Percentiles rank a stretch among this genome's conserved stretches.
phyloP scores from a whole-genome alignment of 192 early-diverging fungal species.

The Podila epigama region DNA sequence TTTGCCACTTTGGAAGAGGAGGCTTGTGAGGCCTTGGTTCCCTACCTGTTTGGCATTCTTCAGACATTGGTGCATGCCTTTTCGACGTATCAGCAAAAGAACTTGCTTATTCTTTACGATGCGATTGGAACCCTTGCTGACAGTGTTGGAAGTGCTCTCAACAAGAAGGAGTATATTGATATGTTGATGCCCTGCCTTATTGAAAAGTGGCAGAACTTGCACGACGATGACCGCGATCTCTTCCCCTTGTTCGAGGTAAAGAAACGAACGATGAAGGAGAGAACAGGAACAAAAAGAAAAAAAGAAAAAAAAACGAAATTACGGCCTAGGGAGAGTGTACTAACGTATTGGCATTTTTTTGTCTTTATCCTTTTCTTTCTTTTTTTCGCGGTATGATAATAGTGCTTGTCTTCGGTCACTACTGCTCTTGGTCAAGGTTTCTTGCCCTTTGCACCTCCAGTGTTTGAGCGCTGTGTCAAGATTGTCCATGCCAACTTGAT shows the following conservation, averaged over 20 bases:
- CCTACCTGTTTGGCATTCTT: constrained; percentile 91
- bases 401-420: constrained; percentile 89
- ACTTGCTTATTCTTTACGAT: constrained; percentile 95
- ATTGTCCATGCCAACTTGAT: constrained; percentile 86
- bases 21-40: constrained; percentile 79
- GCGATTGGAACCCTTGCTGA: constrained; percentile 98
- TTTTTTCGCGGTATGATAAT: constrained; percentile 3
- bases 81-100: constrained; percentile 93
- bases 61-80: constrained; percentile 84
- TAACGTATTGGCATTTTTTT: too few species aligned
- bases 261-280: too few species aligned
- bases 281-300: too few species aligned
- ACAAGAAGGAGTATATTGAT: constrained; percentile 81
- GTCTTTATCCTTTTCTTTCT: too few species aligned
- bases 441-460: constrained; percentile 80
- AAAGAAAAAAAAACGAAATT: too few species aligned
- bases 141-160: constrained; percentile 83
- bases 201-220: constrained; percentile 82
- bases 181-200: constrained; percentile 89
- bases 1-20: constrained; percentile 97
- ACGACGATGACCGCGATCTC: constrained; percentile 89
- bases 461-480: constrained; percentile 90
- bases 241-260: constrained; percentile 89
- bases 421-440: constrained; percentile 89
- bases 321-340: too few species aligned